Percentiles rank a stretch among this genome's conserved stretches.
These are phyloP conservation scores for Flueggea neowawraea DNA, from an alignment of 441 rosid species.

Conservation along the genomic window DNA sequence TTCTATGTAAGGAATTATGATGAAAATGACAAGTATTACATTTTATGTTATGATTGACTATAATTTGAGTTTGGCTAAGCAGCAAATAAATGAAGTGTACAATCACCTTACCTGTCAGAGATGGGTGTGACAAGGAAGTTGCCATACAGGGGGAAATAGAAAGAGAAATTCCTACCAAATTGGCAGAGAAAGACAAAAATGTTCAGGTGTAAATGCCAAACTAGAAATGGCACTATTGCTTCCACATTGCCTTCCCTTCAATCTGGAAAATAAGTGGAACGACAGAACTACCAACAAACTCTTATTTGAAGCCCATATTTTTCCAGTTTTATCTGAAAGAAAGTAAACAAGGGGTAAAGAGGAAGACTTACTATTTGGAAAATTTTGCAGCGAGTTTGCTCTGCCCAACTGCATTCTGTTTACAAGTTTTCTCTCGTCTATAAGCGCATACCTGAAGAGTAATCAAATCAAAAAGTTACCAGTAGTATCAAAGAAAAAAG, in stretches of 20 bases:
- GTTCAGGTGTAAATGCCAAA: slow-evolving; percentile 96
- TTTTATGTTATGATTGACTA: no score
- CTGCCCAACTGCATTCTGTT: slow-evolving; percentile 90
- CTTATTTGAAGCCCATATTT: background rate
- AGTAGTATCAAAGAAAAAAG: background rate
- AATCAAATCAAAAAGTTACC: slow-evolving; percentile 1
- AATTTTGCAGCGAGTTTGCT: slow-evolving; percentile 93
- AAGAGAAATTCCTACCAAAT: no score
- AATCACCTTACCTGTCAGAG: no score
- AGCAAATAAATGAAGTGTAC: no score
- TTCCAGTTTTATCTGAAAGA: background rate
- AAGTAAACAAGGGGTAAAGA: background rate
- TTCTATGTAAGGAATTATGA: no score
- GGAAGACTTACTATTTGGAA: slow-evolving; percentile 64
- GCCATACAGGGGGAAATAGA: no score
- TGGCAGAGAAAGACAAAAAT: slow-evolving; percentile 33
- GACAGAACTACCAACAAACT: background rate
- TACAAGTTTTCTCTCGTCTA: slow-evolving; percentile 94
- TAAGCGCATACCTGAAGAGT: slow-evolving; percentile 73
- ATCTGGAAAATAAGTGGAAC: slow-evolving; percentile 33
- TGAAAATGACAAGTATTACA: no score
- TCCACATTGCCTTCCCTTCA: slow-evolving; percentile 61
- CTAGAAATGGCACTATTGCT: slow-evolving; percentile 92
- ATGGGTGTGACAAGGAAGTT: no score
- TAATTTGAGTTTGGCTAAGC: no score